Conservation (phyloP, 345 rosid genomes). For the Linum tenue region DNA sequence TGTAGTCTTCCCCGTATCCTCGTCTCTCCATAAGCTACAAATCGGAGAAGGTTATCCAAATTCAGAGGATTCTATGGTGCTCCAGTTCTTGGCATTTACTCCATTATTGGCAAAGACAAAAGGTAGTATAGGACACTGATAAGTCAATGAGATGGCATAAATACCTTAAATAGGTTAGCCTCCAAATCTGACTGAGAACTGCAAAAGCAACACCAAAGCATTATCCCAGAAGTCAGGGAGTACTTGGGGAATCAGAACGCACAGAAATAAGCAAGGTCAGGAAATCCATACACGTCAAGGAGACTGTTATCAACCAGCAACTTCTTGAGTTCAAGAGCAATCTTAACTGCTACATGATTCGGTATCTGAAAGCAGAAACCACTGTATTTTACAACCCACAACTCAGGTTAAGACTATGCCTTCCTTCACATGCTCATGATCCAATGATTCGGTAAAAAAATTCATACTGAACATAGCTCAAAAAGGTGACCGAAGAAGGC, state of each 20-base stretch:
- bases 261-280: background rate
- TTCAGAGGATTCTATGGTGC: background rate
- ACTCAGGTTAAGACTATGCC: constrained; percentile 1
- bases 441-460: background rate
- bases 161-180: constrained; percentile 4
- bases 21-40: constrained; percentile 2
- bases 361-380: constrained; percentile 49
- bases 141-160: constrained; percentile 19
- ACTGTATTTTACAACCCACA: constrained; percentile 7
- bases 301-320: constrained; percentile 94
- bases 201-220: constrained; percentile 19
- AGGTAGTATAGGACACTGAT: background rate
- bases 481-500: background rate
- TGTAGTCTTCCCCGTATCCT: constrained; percentile 4
- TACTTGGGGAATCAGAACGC: constrained; percentile 1
- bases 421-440: background rate
- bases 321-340: constrained; percentile 94
- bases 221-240: background rate
- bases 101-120: background rate
- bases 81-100: background rate
- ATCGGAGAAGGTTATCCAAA: background rate
- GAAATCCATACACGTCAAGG: constrained; percentile 73
- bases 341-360: constrained; percentile 89
- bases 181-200: constrained; percentile 73
- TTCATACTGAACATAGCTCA: background rate